Base-by-base conservation (phyloP, 2,329 filamentous ascomycete genomes). In the Clathrospora elynae region DNA sequence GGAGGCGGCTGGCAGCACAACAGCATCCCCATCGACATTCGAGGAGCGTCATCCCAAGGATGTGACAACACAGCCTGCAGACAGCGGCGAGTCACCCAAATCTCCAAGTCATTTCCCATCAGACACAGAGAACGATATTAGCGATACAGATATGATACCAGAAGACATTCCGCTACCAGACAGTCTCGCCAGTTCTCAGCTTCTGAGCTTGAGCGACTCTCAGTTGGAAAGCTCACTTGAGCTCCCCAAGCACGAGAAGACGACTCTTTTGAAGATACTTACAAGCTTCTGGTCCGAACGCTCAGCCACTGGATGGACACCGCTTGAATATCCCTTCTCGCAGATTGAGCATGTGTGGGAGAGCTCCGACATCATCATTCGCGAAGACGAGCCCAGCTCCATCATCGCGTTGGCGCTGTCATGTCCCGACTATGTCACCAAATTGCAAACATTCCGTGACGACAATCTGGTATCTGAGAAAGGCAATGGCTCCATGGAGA, bases 251-350 rank as follows among this genome's bases (percentile, higher is more conserved):
- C 90, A 97, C 63, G 90, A 96, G 64, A 93, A 92, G 69, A 91
- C 85, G 43, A 96, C 90, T 31, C 76, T 97, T 53, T 87, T 99
- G 82, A 96, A 95, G 66, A 90, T 96, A 75, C 78, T 99, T 31
- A 93, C 90, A 11, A 96, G 92, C 61, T 99, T 99, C 70, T 99
- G 93, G 93, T 95, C 93, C 2, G 95, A 99, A 71, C 84, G 93
- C 38, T 97, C 93, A 33, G 90, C 95, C 16, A 96, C 90, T 68
- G 91, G 92, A 24, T 99, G 93, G 93, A 81, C 87, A 5, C 83
- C 87, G 14, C 79, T 99, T 13, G 93, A 99, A 40, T 99, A 99
- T 61, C 95, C 95, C 3, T 81, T 97, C 28, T 69, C 72, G 13
- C 62, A 86, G 31, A 88, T 86, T 11, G 93, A 99, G 66, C 93